These are phyloP conservation scores for Ophiocordyceps polyrhachis-furcata DNA, from an alignment of 2,329 filamentous ascomycete genomes.

Conservation along the genomic window DNA sequence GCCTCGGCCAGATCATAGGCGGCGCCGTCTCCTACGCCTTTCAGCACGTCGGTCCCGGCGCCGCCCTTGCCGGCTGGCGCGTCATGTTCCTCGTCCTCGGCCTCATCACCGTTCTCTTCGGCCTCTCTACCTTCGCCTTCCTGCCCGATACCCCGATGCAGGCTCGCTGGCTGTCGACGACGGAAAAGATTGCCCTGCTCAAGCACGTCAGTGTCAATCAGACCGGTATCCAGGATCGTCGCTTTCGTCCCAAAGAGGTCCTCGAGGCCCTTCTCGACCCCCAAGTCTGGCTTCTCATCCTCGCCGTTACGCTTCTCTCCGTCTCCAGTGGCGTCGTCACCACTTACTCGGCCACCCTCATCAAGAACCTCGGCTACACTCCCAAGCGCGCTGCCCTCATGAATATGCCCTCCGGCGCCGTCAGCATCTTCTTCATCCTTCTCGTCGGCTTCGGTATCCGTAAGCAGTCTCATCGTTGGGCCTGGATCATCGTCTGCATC, in stretches of 20 bases:
- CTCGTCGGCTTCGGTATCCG: slow-evolving; percentile 29
- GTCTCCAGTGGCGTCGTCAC: slow-evolving; percentile 35
- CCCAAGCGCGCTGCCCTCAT: slow-evolving; percentile 28
- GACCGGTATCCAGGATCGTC: slow-evolving; percentile 34
- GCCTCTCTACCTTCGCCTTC: slow-evolving; percentile 13
- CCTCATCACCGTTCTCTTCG: slow-evolving; percentile 18
- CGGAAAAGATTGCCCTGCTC: slow-evolving; percentile 28
- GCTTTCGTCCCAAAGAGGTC: slow-evolving; percentile 33
- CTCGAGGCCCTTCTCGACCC: slow-evolving; percentile 30
- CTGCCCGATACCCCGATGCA: slow-evolving; percentile 27
- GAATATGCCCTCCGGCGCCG: slow-evolving; percentile 33
- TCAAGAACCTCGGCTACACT: slow-evolving; percentile 25
- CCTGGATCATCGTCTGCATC: slow-evolving; percentile 28
- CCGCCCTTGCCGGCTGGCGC: slow-evolving; percentile 44
- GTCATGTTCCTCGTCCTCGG: slow-evolving; percentile 56
- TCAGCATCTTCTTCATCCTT: slow-evolving; percentile 33
- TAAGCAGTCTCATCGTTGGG: slow-evolving; percentile 27
- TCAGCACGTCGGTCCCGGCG: slow-evolving; percentile 31
- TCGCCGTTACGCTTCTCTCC: slow-evolving; percentile 29
- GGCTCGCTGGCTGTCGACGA: slow-evolving; percentile 23
- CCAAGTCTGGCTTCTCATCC: slow-evolving; percentile 30
- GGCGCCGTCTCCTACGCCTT: slow-evolving; percentile 44
- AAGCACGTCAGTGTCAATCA: slow-evolving; percentile 38
- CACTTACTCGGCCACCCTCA: slow-evolving; percentile 35
- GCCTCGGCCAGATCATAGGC: slow-evolving; percentile 41